phyloP scores from a whole-genome alignment of 2,329 filamentous ascomycete species.

The Sporothrix pallida region DNA sequence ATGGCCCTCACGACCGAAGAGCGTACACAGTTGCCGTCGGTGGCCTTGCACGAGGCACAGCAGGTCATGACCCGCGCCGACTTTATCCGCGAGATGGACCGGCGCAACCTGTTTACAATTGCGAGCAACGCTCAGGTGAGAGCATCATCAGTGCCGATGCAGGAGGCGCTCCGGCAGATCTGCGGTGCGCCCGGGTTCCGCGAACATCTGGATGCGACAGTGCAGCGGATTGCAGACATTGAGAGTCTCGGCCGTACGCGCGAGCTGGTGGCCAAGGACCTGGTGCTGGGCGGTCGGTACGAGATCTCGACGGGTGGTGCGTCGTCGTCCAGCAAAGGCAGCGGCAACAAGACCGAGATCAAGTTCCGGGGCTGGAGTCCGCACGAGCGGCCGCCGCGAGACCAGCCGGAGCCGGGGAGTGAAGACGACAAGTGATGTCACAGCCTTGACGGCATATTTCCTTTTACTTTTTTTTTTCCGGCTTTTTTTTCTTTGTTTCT shows the following conservation, averaged over 20 bases:
- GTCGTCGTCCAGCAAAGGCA: background rate
- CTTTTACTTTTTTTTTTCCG: background rate
- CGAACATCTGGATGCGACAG: conserved; percentile 78
- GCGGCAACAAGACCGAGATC: conserved; percentile 28
- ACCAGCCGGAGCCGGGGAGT: conserved; percentile 28
- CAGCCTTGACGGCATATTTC: background rate
- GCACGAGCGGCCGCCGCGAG: conserved; percentile 35
- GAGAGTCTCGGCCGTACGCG: conserved; percentile 92
- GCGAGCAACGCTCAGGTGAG: conserved; percentile 85
- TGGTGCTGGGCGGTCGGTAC: conserved; percentile 85
- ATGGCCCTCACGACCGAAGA: background rate
- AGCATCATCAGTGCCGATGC: conserved; percentile 95
- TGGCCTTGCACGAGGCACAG: conserved; percentile 80
- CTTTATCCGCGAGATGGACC: conserved; percentile 91
- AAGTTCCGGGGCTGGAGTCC: conserved; percentile 39
- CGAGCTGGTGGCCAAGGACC: conserved; percentile 92
- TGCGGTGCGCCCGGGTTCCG: conserved; percentile 79
- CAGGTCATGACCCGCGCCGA: conserved; percentile 95
- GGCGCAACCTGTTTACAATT: conserved; percentile 94
- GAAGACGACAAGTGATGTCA: background rate
- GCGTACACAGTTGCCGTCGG: conserved; percentile 72
- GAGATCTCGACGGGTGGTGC: conserved; percentile 53
- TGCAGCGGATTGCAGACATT: conserved; percentile 87
- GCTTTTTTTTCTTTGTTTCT: background rate
- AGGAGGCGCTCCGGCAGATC: conserved; percentile 85